These are phyloP conservation scores for Steccherinum ochraceum DNA, from an alignment of 768 basidiomycete genomes.

Conservation along the genomic window DNA sequence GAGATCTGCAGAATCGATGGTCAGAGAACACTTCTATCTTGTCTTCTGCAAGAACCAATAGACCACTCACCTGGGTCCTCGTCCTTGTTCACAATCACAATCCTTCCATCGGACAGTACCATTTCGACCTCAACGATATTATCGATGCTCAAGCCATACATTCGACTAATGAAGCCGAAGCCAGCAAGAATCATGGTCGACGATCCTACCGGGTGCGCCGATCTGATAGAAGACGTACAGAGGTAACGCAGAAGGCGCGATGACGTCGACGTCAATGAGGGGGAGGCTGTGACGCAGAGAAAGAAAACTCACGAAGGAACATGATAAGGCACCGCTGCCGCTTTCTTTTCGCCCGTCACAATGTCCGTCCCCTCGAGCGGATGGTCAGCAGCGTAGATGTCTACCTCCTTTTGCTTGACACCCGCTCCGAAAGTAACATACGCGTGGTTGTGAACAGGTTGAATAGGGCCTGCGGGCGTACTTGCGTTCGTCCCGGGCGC, in stretches of 20 bases:
- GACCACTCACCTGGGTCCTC: slow-evolving; percentile 54
- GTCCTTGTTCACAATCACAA: slow-evolving; percentile 68
- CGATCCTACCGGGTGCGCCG: slow-evolving; percentile 76
- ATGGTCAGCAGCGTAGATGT: slow-evolving; percentile 64
- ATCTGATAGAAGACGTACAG: slow-evolving; percentile 28
- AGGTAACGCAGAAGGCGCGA: not conserved
- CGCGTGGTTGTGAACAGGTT: slow-evolving; percentile 62
- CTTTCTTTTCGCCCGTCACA: slow-evolving; percentile 40
- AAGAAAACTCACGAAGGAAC: slow-evolving; percentile 59
- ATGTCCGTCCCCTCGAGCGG: slow-evolving; percentile 45
- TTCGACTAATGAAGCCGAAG: slow-evolving; percentile 81
- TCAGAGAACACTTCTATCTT: slow-evolving; percentile 6
- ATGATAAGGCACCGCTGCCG: slow-evolving; percentile 66
- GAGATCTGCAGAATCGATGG: slow-evolving; percentile 43
- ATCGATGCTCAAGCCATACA: slow-evolving; percentile 84
- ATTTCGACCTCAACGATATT: slow-evolving; percentile 89
- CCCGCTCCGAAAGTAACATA: slow-evolving; percentile 88
- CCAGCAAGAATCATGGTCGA: slow-evolving; percentile 81
- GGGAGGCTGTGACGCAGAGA: slow-evolving; percentile 4
- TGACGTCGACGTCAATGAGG: slow-evolving; percentile 4
- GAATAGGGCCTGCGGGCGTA: slow-evolving; percentile 26
- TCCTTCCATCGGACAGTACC: slow-evolving; percentile 85
- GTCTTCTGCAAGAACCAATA: not conserved
- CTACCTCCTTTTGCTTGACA: slow-evolving; percentile 78
- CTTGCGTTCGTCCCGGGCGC: too few species aligned